Evolutionary conservation across 768 basidiomycete genomes (phyloP).

Genomic region (Dictyophora rubrovolvata): DNA sequence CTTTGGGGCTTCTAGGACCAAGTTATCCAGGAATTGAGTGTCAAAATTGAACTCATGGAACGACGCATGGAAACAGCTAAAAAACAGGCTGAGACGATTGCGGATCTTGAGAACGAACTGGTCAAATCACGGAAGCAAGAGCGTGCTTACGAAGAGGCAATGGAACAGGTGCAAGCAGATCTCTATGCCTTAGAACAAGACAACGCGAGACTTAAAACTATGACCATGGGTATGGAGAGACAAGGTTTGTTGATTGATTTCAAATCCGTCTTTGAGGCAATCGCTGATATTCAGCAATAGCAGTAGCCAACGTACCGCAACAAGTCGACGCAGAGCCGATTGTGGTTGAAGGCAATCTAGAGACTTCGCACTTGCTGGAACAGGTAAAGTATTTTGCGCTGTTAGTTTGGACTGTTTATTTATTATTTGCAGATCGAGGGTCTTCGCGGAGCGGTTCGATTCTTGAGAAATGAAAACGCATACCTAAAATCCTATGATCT

Average conservation of each 20-base stretch:
- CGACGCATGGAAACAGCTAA: constrained; percentile 84
- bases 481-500: constrained; percentile 91
- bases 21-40: constrained; percentile 72
- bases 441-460: constrained; percentile 82
- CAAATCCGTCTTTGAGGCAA: background rate
- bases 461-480: constrained; percentile 87
- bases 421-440: constrained; percentile 61
- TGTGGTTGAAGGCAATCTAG: constrained; percentile 69
- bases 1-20: constrained; percentile 58
- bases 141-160: constrained; percentile 81
- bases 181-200: constrained; percentile 82
- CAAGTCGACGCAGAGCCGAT: constrained; percentile 49
- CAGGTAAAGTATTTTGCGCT: constrained; percentile 41
- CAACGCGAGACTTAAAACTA: constrained; percentile 68
- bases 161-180: constrained; percentile 87
- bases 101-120: constrained; percentile 72
- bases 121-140: constrained; percentile 80
- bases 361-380: constrained; percentile 80
- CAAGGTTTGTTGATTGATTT: constrained; percentile 40
- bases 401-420: background rate
- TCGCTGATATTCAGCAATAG: constrained; percentile 22
- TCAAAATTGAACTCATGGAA: constrained; percentile 95
- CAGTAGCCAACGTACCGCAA: constrained; percentile 34
- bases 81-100: constrained; percentile 78
- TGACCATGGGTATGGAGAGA: constrained; percentile 56